Conservation (phyloP, 2,329 filamentous ascomycete species). For the Cladobotryum mycophilum region DNA sequence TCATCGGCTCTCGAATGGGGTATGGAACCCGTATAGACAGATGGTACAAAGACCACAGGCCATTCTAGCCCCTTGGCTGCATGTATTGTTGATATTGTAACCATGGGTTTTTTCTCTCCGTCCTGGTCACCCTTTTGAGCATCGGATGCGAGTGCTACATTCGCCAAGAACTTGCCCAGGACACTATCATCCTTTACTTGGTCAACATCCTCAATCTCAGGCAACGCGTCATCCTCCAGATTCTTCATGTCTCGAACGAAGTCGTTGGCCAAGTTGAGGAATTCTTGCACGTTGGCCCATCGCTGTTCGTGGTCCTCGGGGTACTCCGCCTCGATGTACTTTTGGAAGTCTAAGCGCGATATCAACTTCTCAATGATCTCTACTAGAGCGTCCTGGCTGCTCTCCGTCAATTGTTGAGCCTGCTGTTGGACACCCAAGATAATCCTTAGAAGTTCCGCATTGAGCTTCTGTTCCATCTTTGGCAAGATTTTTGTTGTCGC, state of each 20-base stretch:
- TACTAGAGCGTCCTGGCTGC: conserved; percentile 32
- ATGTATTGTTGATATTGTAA: conserved; percentile 95
- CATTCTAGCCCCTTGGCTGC: conserved; percentile 94
- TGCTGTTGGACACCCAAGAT: conserved; percentile 28
- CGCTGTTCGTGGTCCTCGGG: conserved; percentile 68
- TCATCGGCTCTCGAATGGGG: conserved; percentile 85
- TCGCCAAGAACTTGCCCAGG: conserved; percentile 78
- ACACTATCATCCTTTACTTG: conserved; percentile 59
- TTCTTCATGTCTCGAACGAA: conserved; percentile 45
- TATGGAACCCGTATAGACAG: conserved; percentile 83
- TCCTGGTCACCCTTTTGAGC: conserved; percentile 58
- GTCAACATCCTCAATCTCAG: conserved; percentile 64
- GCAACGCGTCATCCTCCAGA: conserved; percentile 49
- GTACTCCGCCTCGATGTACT: conserved; percentile 66
- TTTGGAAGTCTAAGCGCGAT: conserved; percentile 63
- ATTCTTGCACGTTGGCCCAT: conserved; percentile 85
- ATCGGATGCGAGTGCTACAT: conserved; percentile 80
- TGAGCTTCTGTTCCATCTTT: conserved; percentile 47
- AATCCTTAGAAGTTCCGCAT: conserved; percentile 43
- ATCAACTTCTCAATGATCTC: conserved; percentile 48
- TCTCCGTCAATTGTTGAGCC: conserved; percentile 21
- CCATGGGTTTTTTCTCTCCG: conserved; percentile 51
- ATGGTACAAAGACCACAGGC: conserved; percentile 90
- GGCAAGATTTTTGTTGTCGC: conserved; percentile 45
- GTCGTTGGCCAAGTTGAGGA: conserved; percentile 73